phyloP scores from a whole-genome alignment of 2,329 filamentous ascomycete species.

The Fusarium drepaniforme region DNA sequence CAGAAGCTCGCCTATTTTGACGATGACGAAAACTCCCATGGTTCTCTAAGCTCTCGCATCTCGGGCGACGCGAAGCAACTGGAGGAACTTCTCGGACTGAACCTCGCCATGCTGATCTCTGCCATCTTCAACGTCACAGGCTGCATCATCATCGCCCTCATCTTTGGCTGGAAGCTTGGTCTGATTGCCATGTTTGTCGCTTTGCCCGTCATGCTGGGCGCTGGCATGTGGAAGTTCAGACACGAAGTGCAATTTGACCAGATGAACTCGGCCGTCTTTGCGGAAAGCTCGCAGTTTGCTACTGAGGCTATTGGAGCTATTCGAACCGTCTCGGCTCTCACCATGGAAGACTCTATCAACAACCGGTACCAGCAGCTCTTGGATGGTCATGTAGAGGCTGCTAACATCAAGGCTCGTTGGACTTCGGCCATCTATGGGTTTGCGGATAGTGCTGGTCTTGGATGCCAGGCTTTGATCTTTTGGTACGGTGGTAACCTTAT shows the following conservation, averaged over 20 bases:
- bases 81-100: conserved; percentile 49
- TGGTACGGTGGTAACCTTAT: conserved; percentile 58
- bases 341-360: conserved; percentile 69
- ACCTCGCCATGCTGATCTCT: conserved; percentile 45
- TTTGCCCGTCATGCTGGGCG: conserved; percentile 49
- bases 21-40: conserved; percentile 44
- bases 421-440: conserved; percentile 50
- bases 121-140: conserved; percentile 47
- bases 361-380: conserved; percentile 52
- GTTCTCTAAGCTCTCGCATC: conserved; percentile 43
- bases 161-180: conserved; percentile 54
- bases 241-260: conserved; percentile 67
- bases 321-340: conserved; percentile 71
- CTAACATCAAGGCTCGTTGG: conserved; percentile 48
- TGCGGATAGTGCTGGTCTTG: conserved; percentile 52
- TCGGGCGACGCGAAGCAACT: conserved; percentile 48
- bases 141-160: conserved; percentile 45
- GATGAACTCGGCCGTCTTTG: conserved; percentile 69
- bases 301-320: conserved; percentile 73
- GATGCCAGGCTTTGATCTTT: conserved; percentile 65
- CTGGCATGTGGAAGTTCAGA: conserved; percentile 54
- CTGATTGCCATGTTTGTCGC: conserved; percentile 52
- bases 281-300: conserved; percentile 71
- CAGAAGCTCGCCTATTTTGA: conserved; percentile 48
- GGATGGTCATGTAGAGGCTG: conserved; percentile 48